Percentiles rank a stretch among this genome's conserved stretches.
These are phyloP conservation scores for Podila clonocystis DNA, from an alignment of 192 early-diverging fungal species.

Conservation along the genomic window DNA sequence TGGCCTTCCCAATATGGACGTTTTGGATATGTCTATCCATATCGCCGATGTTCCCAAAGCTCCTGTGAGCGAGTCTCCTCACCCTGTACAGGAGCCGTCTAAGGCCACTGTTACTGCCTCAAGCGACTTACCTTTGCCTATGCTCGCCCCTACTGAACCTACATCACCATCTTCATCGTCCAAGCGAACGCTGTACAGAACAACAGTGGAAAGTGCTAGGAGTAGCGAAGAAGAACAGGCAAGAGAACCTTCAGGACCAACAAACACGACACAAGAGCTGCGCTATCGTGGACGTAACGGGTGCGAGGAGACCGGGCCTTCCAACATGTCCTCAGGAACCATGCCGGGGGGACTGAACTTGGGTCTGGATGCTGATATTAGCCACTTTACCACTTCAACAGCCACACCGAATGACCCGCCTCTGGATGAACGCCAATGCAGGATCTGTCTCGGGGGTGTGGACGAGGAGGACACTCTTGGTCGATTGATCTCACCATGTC, in stretches of 20 bases:
- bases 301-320: too few relatives aligned
- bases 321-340: constrained; percentile 3
- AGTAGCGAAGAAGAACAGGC: constrained; percentile 16
- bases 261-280: background rate
- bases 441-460: constrained; percentile 59
- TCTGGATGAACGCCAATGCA: constrained; percentile 59
- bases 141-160: background rate
- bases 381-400: background rate
- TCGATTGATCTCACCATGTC: constrained; percentile 62
- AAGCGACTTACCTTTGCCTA: background rate
- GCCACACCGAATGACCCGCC: constrained; percentile 23
- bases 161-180: background rate
- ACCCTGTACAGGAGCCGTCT: background rate
- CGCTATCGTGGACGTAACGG: background rate
- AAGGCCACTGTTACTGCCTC: too few relatives aligned
- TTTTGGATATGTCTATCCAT: too few relatives aligned
- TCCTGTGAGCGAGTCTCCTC: background rate
- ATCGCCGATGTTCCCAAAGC: too few relatives aligned
- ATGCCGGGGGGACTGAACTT: constrained; percentile 44
- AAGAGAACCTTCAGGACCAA: background rate
- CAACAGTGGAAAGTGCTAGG: constrained; percentile 33
- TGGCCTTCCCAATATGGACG: too few relatives aligned
- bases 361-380: constrained; percentile 28
- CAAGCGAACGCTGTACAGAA: constrained; percentile 15
- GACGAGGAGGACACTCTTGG: constrained; percentile 64